These are phyloP conservation scores for Leccinum obscurum DNA, from an alignment of 768 basidiomycete genomes.

Conservation along the genomic window DNA sequence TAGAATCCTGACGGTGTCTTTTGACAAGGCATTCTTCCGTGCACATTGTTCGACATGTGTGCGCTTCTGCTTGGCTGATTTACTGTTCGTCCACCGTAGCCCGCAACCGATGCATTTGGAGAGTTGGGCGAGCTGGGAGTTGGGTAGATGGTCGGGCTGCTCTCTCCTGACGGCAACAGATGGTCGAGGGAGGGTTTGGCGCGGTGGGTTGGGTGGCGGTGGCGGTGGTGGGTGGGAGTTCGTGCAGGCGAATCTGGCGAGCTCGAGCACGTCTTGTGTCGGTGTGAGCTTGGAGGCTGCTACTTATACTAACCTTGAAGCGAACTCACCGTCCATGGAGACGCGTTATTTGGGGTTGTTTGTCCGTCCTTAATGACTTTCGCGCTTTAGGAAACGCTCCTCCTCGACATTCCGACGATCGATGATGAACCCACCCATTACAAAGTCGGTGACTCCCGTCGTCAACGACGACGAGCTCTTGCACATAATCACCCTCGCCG, in stretches of 20 bases:
- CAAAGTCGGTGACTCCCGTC: constrained; percentile 27
- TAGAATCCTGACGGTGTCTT: constrained; percentile 55
- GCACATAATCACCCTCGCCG: constrained; percentile 63
- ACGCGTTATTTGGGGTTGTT: constrained; percentile 46
- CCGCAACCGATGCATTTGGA: constrained; percentile 66
- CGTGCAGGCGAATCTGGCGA: constrained; percentile 45
- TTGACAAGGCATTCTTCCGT: constrained; percentile 52
- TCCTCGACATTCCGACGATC: constrained; percentile 8
- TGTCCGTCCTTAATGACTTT: constrained; percentile 27
- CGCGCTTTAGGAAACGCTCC: neutral
- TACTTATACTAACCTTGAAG: neutral
- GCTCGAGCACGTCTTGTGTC: neutral
- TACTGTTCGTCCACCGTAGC: constrained; percentile 66
- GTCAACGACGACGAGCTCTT: constrained; percentile 66
- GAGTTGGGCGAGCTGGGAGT: constrained; percentile 47
- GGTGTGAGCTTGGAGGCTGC: neutral
- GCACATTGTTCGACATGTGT: constrained; percentile 69
- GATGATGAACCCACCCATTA: constrained; percentile 23
- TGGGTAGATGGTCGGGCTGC: constrained; percentile 39
- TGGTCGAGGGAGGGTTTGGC: constrained; percentile 5
- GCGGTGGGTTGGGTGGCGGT: neutral
- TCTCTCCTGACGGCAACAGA: constrained; percentile 7
- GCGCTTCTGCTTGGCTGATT: constrained; percentile 61
- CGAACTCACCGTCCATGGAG: constrained; percentile 18
- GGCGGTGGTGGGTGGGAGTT: neutral